Evolutionary conservation across 2,329 filamentous ascomycete genomes (phyloP), one percentile per base, ranked within the genome.

Genomic region (Lachnellula occidentalis): DNA sequence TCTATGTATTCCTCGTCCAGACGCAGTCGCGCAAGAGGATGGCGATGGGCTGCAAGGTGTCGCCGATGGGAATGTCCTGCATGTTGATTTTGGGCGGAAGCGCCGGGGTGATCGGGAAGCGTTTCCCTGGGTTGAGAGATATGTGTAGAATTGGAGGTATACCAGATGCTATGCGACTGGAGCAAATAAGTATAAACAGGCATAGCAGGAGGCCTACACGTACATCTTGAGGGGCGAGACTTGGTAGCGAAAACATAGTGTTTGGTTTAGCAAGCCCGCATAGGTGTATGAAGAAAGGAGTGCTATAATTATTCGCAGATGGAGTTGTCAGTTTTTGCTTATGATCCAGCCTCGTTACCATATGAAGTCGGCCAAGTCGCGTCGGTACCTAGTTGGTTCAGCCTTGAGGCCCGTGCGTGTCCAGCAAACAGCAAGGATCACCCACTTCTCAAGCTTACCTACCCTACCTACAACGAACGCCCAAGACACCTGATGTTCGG

Each of bases 1-100:
- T 86, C 81, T 60, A 95, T 79, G 55, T 84, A 80, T 57, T 84
- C 80, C 73, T 97, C 94, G 68, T 96, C 92, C 42, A 82, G 74
- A 24, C 81, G 78, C 11, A 96, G 81, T 2, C 85, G 78, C 9
- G 86, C 81, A 3, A 96, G 82, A 2, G 80, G 77, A 24, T 85
- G 78, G 62, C 80, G 74, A 67, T 84, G 74, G 57, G 81, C 71
- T 54, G 78, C 61, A 59, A 78, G 60, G 54, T 71, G 75, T 52
- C 72, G 72, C 50, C 73, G 72, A 54, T 69, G 52, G 9, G 57
- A 45, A 9, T 60, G 61, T 51, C 60, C 53, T 34, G 53, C 61
- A 54, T 63, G 64, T 53, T 59, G 61, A 48, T 47, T 58, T 51
- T 49, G 58, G 51, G 36, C 41, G 34, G 53, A 45, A 27, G 53